Evolutionary conservation across 2,329 filamentous ascomycete species (phyloP).

Genomic region (Rutstroemia sp.): DNA sequence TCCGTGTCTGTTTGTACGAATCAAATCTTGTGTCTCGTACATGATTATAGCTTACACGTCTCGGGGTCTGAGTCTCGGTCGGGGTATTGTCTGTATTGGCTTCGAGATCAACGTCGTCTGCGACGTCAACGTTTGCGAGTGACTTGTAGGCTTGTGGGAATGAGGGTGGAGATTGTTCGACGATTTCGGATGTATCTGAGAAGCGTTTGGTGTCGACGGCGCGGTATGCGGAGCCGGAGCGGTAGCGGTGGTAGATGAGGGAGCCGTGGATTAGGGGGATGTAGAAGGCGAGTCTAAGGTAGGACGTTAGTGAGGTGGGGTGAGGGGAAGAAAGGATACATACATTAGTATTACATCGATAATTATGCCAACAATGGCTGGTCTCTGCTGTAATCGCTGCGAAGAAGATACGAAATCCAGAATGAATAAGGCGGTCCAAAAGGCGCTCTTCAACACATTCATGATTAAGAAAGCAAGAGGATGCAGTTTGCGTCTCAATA

Average conservation of each 20-base stretch:
- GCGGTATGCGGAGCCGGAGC: background rate
- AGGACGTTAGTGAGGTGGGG: background rate
- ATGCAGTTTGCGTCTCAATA: conserved; percentile 18
- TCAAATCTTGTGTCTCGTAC: conserved; percentile 18
- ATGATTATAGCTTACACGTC: conserved; percentile 16
- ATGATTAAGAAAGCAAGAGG: conserved; percentile 20
- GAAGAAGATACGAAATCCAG: conserved; percentile 14
- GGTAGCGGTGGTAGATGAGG: conserved; percentile 16
- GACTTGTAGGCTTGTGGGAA: conserved; percentile 8
- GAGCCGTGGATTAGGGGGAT: conserved; percentile 24
- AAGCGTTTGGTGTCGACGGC: background rate
- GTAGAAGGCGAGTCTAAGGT: conserved; percentile 18
- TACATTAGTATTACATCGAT: conserved; percentile 19
- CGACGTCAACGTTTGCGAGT: background rate
- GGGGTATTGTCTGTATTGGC: background rate
- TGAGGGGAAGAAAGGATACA: background rate
- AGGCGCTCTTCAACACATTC: conserved; percentile 17
- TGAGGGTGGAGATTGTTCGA: background rate
- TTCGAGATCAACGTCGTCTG: conserved; percentile 6
- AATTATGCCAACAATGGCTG: conserved; percentile 7
- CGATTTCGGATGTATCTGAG: background rate
- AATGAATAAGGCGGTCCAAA: conserved; percentile 18
- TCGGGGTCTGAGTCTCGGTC: background rate
- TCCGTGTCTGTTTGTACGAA: conserved; percentile 10
- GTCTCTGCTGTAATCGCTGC: background rate